Evolutionary conservation across 495 filamentous ascomycete genomes (phyloP).

Genomic region (Neurospora sp.): DNA sequence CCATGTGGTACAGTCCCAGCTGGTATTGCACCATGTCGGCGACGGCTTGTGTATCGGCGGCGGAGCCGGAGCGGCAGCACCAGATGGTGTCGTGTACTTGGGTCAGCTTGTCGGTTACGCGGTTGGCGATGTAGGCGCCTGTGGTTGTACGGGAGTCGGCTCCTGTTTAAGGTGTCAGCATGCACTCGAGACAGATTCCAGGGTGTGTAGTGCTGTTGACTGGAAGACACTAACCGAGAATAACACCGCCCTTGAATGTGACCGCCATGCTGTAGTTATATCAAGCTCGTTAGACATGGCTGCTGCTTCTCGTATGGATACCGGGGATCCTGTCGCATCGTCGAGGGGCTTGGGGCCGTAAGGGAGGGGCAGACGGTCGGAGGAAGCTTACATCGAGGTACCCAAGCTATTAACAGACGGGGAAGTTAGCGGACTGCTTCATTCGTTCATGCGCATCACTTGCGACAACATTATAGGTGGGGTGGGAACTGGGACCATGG

Average conservation of each 20-base stretch:
- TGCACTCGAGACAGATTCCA: background rate
- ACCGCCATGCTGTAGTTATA: conserved; percentile 61
- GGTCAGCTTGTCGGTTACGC: conserved; percentile 98
- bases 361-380: conserved; percentile 2
- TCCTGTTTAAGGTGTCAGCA: conserved; percentile 29
- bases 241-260: conserved; percentile 95
- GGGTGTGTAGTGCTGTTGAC: background rate
- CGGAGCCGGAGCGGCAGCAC: conserved; percentile 96
- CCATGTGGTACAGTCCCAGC: conserved; percentile 81
- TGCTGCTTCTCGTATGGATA: background rate
- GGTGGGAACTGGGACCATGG: background rate
- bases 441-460: background rate
- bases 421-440: conserved; percentile 7
- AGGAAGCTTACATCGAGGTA: conserved; percentile 79
- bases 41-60: conserved; percentile 94
- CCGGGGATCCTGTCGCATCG: background rate
- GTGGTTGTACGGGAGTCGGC: conserved; percentile 98
- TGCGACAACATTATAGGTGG: background rate
- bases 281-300: conserved; percentile 10
- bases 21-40: conserved; percentile 97
- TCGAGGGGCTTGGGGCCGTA: background rate
- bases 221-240: conserved; percentile 51
- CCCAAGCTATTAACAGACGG: conserved; percentile 53
- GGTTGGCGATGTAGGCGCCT: conserved; percentile 95
- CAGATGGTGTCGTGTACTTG: conserved; percentile 98